A percentile compares a stretch with the other conserved stretches of the same genome.
Conservation (phyloP, 768 basidiomycete genomes). For the Kwoniella dendrophila region DNA sequence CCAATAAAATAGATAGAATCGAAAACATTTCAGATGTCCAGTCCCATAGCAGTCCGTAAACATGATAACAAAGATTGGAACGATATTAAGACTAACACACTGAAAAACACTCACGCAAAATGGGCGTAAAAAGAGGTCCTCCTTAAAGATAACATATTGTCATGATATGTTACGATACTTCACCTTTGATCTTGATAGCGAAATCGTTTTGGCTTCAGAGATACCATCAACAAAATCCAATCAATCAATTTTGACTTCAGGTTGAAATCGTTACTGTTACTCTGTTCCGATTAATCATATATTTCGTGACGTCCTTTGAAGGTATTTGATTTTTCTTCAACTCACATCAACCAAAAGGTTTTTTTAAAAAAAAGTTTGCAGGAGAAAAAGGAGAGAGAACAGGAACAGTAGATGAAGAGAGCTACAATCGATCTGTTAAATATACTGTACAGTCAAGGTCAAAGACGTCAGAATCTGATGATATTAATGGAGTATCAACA, state of each 20-base stretch:
- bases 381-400: neutral
- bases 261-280: neutral
- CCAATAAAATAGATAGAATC: too few relatives aligned
- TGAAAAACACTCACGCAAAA: neutral
- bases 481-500: neutral
- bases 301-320: neutral
- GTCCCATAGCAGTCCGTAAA: too few relatives aligned
- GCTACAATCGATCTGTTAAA: neutral
- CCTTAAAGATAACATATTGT: neutral
- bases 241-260: neutral
- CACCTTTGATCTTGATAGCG: neutral
- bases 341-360: neutral
- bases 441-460: too few relatives aligned
- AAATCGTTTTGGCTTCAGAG: neutral
- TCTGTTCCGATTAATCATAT: too few relatives aligned
- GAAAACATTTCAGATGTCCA: too few relatives aligned
- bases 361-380: neutral
- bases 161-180: neutral
- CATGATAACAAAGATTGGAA: too few relatives aligned
- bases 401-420: too few relatives aligned
- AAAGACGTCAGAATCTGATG: too few relatives aligned
- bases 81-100: too few relatives aligned
- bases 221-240: neutral
- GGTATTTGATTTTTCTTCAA: neutral
- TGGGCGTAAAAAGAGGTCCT: conserved; percentile 2